These are phyloP conservation scores for Daldinia sp. DNA, from an alignment of 2,329 filamentous ascomycete genomes.

Conservation along the genomic window DNA sequence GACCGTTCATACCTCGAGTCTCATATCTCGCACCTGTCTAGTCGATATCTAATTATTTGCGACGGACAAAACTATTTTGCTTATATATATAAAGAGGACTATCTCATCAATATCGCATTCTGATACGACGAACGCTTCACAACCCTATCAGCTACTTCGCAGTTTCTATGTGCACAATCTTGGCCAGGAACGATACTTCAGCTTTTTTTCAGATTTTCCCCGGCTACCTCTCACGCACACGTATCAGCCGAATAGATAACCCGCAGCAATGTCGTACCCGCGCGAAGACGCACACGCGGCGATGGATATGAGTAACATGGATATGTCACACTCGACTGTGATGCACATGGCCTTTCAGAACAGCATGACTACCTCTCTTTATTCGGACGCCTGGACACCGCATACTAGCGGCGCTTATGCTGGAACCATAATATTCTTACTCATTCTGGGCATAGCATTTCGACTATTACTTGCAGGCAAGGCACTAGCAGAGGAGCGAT, in stretches of 20 bases:
- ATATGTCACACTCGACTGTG: constrained; percentile 31
- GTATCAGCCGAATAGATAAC: background rate
- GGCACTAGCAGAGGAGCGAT: constrained; percentile 67
- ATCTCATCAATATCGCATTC: background rate
- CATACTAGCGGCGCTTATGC: constrained; percentile 75
- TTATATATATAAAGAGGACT: background rate
- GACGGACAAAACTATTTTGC: background rate
- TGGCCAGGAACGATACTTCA: background rate
- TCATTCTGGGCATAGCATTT: constrained; percentile 75
- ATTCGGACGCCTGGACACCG: constrained; percentile 77
- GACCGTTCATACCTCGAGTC: background rate
- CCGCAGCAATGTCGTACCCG: constrained; percentile 17
- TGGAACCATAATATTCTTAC: constrained; percentile 90
- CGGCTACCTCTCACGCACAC: too few relatives aligned
- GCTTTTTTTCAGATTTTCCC: background rate
- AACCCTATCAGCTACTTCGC: background rate
- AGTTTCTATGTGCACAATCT: background rate
- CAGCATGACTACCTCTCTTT: constrained; percentile 58
- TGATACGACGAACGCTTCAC: background rate
- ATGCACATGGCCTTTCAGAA: constrained; percentile 67
- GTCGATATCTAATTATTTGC: background rate
- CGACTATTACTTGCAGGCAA: constrained; percentile 77
- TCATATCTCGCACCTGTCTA: background rate
- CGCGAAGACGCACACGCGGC: constrained; percentile 20
- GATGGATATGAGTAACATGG: constrained; percentile 37